Conservation (phyloP, 108 stramenopile genomes). For the Cyclotella kingstonii region DNA sequence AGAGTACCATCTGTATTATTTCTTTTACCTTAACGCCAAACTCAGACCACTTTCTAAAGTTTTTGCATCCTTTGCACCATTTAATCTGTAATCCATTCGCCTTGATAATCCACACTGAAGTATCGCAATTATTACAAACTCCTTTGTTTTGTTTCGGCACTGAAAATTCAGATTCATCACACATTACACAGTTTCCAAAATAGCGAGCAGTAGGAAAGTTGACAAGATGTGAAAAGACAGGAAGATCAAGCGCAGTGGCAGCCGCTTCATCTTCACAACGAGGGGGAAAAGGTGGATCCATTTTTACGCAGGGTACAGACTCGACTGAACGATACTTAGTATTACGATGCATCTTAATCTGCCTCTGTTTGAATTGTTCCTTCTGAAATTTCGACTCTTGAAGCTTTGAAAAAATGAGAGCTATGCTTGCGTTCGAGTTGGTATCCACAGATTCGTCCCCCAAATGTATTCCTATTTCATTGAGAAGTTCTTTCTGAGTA, state of each 20-base stretch:
- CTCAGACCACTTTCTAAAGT: slow-evolving; percentile 43
- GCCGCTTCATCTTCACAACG: slow-evolving; percentile 21
- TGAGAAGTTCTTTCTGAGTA: not conserved
- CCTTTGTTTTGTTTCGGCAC: slow-evolving; percentile 48
- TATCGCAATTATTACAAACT: slow-evolving; percentile 43
- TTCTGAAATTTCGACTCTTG: not conserved
- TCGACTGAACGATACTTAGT: not conserved
- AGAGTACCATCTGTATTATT: slow-evolving; percentile 5
- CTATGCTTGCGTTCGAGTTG: not conserved
- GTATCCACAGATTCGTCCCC: not conserved
- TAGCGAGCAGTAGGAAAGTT: slow-evolving; percentile 39
- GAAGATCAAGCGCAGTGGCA: slow-evolving; percentile 13
- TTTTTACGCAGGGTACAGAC: slow-evolving; percentile 32
- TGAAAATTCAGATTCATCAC: slow-evolving; percentile 29
- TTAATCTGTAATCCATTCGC: slow-evolving; percentile 38
- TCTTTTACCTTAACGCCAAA: slow-evolving; percentile 42
- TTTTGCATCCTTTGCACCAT: slow-evolving; percentile 52
- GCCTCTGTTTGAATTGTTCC: slow-evolving; percentile 13
- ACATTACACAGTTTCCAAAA: slow-evolving; percentile 46
- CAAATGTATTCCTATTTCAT: slow-evolving; percentile 5
- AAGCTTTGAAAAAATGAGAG: not conserved
- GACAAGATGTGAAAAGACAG: slow-evolving; percentile 28
- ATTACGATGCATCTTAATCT: slow-evolving; percentile 22
- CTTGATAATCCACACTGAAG: slow-evolving; percentile 33
- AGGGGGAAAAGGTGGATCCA: slow-evolving; percentile 36